These are phyloP conservation scores for Globisporangium solare DNA, from an alignment of 352 stramenopile genomes.

Conservation along the genomic window DNA sequence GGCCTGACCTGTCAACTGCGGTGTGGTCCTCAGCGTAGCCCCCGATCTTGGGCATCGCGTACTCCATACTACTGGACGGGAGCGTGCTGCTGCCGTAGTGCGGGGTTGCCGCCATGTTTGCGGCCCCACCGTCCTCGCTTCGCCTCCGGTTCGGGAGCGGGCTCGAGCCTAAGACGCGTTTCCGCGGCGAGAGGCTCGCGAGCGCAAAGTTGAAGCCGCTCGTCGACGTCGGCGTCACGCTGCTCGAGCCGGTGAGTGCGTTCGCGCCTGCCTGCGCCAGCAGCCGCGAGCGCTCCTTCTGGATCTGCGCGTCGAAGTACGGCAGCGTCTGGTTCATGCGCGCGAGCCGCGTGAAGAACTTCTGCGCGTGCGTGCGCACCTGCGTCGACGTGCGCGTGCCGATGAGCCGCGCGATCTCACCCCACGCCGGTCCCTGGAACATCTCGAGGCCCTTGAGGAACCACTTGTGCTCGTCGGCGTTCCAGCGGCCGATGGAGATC, in stretches of 20 bases:
- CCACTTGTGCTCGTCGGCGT: slow-evolving; percentile 62
- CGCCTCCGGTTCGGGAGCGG: neutral
- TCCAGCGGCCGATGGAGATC: slow-evolving; percentile 75
- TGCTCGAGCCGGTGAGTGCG: slow-evolving; percentile 10
- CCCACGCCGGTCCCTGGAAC: slow-evolving; percentile 76
- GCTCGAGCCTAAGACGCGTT: slow-evolving; percentile 18
- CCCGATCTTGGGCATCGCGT: neutral
- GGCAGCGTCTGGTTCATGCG: slow-evolving; percentile 67
- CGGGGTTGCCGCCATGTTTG: neutral
- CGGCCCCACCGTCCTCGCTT: neutral
- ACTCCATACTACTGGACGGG: neutral
- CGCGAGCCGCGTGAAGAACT: slow-evolving; percentile 87
- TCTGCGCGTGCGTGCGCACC: slow-evolving; percentile 83
- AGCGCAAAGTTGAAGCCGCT: slow-evolving; percentile 26
- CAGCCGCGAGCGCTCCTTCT: slow-evolving; percentile 58
- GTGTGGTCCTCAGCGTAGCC: slow-evolving; percentile 7
- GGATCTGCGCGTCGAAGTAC: slow-evolving; percentile 74
- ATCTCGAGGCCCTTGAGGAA: slow-evolving; percentile 81
- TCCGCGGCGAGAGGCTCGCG: slow-evolving; percentile 42
- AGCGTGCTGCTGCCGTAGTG: neutral
- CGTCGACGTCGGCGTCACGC: slow-evolving; percentile 41
- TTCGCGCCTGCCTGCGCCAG: slow-evolving; percentile 30
- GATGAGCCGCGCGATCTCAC: slow-evolving; percentile 81
- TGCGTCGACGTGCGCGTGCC: slow-evolving; percentile 81
- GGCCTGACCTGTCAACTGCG: neutral